Evolutionary conservation across 139 green algal genomes (phyloP).

Genomic region (Chloropicon primus): DNA sequence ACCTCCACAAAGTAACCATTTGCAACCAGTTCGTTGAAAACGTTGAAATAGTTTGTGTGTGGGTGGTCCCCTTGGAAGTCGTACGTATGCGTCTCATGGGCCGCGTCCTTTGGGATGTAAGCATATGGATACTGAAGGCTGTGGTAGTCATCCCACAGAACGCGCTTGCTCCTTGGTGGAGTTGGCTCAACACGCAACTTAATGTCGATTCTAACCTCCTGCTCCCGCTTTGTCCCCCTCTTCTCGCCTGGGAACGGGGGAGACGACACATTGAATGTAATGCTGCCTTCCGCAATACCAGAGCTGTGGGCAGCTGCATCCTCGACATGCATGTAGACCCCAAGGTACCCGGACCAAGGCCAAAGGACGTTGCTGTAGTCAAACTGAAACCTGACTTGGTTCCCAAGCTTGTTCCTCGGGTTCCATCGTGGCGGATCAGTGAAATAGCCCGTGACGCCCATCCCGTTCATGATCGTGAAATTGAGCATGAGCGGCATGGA

Average conservation of each 20-base stretch:
- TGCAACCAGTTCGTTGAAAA: slow-evolving; percentile 58
- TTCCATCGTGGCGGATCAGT: slow-evolving; percentile 22
- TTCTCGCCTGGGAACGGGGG: not conserved
- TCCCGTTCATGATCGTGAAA: slow-evolving; percentile 89
- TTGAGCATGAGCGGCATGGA: slow-evolving; percentile 87
- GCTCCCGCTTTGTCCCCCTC: not conserved
- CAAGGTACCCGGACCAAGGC: slow-evolving; percentile 91
- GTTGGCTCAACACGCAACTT: slow-evolving; percentile 19
- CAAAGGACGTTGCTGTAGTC: slow-evolving; percentile 64
- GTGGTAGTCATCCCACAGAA: slow-evolving; percentile 96
- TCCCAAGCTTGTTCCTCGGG: slow-evolving; percentile 35
- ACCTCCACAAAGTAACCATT: slow-evolving; percentile 62
- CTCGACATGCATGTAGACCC: slow-evolving; percentile 66
- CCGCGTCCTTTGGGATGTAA: slow-evolving; percentile 77
- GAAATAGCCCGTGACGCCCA: slow-evolving; percentile 64
- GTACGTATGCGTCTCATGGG: not conserved
- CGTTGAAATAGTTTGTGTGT: slow-evolving; percentile 86
- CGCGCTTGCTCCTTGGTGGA: slow-evolving; percentile 36
- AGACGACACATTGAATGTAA: not conserved
- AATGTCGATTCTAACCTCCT: not conserved
- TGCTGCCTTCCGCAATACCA: slow-evolving; percentile 14
- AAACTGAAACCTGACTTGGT: slow-evolving; percentile 73
- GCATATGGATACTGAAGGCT: slow-evolving; percentile 86
- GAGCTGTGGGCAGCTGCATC: slow-evolving; percentile 19
- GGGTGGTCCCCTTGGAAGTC: slow-evolving; percentile 98